Percentiles rank a stretch among this genome's conserved stretches.
Conservation (phyloP, 495 filamentous ascomycete species). For the Glonium stellatum region DNA sequence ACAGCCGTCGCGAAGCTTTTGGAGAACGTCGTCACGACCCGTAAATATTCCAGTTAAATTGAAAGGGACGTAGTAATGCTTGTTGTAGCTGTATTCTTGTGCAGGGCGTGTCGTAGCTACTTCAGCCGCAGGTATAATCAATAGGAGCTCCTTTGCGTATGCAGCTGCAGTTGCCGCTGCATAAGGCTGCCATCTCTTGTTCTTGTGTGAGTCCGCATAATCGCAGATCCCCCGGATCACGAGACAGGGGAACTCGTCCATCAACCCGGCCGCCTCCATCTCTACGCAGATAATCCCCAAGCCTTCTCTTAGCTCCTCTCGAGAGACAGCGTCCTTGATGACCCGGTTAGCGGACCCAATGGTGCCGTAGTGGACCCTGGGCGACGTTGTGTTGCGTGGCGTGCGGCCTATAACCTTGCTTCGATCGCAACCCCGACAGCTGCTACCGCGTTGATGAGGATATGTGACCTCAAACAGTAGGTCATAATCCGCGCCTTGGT, state of each 20-base stretch:
- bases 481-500: not conserved
- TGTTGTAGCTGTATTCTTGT: too few species aligned
- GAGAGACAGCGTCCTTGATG: conserved; percentile 27
- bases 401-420: not conserved
- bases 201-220: too few species aligned
- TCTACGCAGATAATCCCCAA: conserved; percentile 21
- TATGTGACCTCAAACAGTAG: not conserved
- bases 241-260: too few species aligned
- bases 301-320: conserved; percentile 23
- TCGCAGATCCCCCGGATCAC: too few species aligned
- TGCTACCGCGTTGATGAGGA: not conserved
- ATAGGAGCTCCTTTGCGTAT: too few species aligned
- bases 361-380: conserved; percentile 17
- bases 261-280: too few species aligned
- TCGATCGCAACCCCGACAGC: not conserved
- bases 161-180: too few species aligned
- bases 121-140: too few species aligned
- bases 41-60: conserved; percentile 5
- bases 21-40: not conserved
- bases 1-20: not conserved
- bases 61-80: conserved; percentile 3
- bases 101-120: too few species aligned
- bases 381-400: not conserved
- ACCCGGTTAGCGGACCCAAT: conserved; percentile 32
- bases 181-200: too few species aligned